Evolutionary conservation across 495 filamentous ascomycete genomes (phyloP).

Genomic region (Penicillium bialowiezense): DNA sequence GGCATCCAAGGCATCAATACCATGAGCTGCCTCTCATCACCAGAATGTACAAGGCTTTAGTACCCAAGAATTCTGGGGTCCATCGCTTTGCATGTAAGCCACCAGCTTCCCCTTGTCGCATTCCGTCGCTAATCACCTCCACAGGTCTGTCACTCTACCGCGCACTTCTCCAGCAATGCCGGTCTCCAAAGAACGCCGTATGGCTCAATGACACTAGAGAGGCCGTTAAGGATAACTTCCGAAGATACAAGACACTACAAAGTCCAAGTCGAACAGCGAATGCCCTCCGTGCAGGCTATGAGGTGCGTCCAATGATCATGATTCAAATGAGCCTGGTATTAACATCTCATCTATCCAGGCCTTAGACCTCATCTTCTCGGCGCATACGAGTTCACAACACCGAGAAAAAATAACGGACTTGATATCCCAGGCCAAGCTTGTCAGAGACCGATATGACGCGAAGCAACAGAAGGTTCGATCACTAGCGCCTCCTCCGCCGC

Average conservation of each 20-base stretch:
- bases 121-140: too few relatives aligned
- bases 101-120: too few relatives aligned
- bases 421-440: conserved; percentile 17
- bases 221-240: conserved; percentile 55
- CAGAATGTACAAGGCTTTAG: conserved; percentile 43
- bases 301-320: conserved; percentile 34
- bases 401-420: conserved; percentile 21
- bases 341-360: conserved; percentile 26
- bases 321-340: conserved; percentile 4
- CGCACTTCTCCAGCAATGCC: conserved; percentile 62
- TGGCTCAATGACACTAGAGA: conserved; percentile 38
- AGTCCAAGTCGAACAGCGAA: conserved; percentile 52
- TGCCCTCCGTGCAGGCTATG: conserved; percentile 64
- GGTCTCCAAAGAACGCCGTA: conserved; percentile 40
- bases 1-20: conserved; percentile 4
- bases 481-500: conserved; percentile 8
- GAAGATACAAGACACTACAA: conserved; percentile 51
- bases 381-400: conserved; percentile 27
- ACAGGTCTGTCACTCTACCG: conserved; percentile 73
- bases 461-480: conserved; percentile 17
- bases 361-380: conserved; percentile 37
- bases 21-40: conserved; percentile 19
- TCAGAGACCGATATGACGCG: conserved; percentile 17
- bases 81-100: conserved; percentile 66
- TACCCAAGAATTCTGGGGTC: conserved; percentile 44